Evolutionary conservation across 495 filamentous ascomycete genomes (phyloP).

Genomic region (Delitschia confertaspora): DNA sequence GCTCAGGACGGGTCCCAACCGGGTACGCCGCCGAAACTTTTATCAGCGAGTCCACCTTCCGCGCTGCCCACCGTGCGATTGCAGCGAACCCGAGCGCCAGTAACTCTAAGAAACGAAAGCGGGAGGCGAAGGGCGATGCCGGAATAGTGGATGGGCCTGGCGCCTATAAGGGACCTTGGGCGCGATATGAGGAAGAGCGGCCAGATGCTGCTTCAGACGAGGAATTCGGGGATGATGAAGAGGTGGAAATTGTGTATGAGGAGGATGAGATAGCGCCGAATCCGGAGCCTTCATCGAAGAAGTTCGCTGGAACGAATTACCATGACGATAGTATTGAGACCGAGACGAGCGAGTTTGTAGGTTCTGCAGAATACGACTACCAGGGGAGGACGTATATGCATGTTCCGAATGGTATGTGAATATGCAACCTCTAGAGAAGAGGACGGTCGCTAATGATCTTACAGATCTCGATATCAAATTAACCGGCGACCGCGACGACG

Average conservation of each 20-base stretch:
- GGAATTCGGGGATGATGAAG: slow-evolving; percentile 49
- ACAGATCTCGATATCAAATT: slow-evolving; percentile 68
- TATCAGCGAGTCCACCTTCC: slow-evolving; percentile 82
- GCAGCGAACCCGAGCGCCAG: slow-evolving; percentile 56
- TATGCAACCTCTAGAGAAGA: not conserved
- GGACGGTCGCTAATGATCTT: not conserved
- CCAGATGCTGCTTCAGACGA: slow-evolving; percentile 38
- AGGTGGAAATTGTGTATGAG: slow-evolving; percentile 70
- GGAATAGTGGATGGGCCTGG: slow-evolving; percentile 75
- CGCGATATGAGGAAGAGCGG: slow-evolving; percentile 59
- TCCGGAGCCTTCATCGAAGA: slow-evolving; percentile 45
- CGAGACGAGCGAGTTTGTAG: slow-evolving; percentile 81
- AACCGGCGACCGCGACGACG: slow-evolving; percentile 63
- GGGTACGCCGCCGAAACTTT: slow-evolving; percentile 80
- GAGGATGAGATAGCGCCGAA: slow-evolving; percentile 49
- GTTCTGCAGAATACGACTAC: slow-evolving; percentile 76
- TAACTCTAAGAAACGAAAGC: slow-evolving; percentile 66
- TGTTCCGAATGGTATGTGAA: slow-evolving; percentile 66
- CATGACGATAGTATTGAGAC: slow-evolving; percentile 42
- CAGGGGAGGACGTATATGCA: slow-evolving; percentile 91
- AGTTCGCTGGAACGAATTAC: slow-evolving; percentile 51
- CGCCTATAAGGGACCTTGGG: slow-evolving; percentile 91
- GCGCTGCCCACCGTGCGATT: slow-evolving; percentile 40
- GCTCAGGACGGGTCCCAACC: slow-evolving; percentile 77
- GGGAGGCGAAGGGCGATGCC: slow-evolving; percentile 76